These are phyloP conservation scores for Coniosporium apollinis DNA, from an alignment of 495 filamentous ascomycete species.

Conservation along the genomic window DNA sequence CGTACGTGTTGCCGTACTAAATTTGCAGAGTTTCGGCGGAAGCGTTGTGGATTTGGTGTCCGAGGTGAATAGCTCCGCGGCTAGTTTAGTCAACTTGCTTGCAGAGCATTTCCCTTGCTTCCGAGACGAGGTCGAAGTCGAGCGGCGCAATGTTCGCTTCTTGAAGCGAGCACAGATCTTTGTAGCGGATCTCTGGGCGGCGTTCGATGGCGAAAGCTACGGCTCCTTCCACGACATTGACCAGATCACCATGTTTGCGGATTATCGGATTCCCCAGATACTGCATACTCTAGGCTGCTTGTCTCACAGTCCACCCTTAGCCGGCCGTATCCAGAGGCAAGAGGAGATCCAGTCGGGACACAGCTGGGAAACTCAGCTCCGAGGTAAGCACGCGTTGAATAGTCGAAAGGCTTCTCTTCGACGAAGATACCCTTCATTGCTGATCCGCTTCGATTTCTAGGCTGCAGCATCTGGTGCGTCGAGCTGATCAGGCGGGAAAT, in stretches of 20 bases:
- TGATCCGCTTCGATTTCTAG: too few relatives aligned
- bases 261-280: slow-evolving; percentile 93
- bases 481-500: slow-evolving; percentile 85
- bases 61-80: slow-evolving; percentile 62
- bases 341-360: slow-evolving; percentile 52
- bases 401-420: too few relatives aligned
- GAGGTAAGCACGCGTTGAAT: too few relatives aligned
- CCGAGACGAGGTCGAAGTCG: slow-evolving; percentile 58
- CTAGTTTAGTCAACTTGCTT: slow-evolving; percentile 66
- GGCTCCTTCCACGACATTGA: slow-evolving; percentile 84
- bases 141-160: slow-evolving; percentile 58
- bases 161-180: slow-evolving; percentile 92
- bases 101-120: slow-evolving; percentile 72
- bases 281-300: slow-evolving; percentile 70
- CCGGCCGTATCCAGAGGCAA: slow-evolving; percentile 44
- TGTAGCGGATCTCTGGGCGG: slow-evolving; percentile 89
- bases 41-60: slow-evolving; percentile 57
- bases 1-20: too few relatives aligned
- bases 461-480: slow-evolving; percentile 83
- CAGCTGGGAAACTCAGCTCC: slow-evolving; percentile 72
- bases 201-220: slow-evolving; percentile 63
- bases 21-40: slow-evolving; percentile 64
- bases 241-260: slow-evolving; percentile 96
- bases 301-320: slow-evolving; percentile 62
- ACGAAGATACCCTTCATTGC: too few relatives aligned